Base-by-base conservation (phyloP, 306 rosid species). In the Oxytropis ochrocephala region DNA sequence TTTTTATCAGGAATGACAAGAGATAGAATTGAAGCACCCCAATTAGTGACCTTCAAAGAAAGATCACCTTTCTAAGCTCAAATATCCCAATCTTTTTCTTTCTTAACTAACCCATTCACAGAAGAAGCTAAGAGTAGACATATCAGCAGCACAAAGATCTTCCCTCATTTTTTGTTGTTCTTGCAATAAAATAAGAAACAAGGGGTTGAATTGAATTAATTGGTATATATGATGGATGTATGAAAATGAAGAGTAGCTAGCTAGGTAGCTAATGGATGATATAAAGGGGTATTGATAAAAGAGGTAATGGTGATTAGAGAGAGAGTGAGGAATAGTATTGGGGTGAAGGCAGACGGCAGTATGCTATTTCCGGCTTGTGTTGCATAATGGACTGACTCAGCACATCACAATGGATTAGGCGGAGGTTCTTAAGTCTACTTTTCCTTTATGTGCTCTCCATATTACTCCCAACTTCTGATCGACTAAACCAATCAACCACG, bases 11-110 rank as follows among this genome's bases (percentile, higher is more conserved):
- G 85, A 41, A 81, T 73, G 21, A 73, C 42, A 5, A 81, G 67
- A 29, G 85, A 81, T 36, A 81, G 0, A 55, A 81, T 67, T 39
- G 85, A 53, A 12, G 85, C 85, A 67, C 85, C 85, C 82, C 82
- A 81, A 48, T 81, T 81, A 56, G 85, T 29, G 61, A 81, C 80
- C 64, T 63, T 81, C 74, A 81, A 63, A 44, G 82, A 68, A 44
- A 81, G 11, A 11, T 73, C 62, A 21, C 82, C 82, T 63, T 81
- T 81, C 43, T 73, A 13, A 81, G 79, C 77, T 77, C 80, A 77
- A 81, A 81, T 14, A 69, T 29, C 16, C 71, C 49, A 63, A 81
- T 57, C 3, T 69, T 69, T 38, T 21, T 77, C 62, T 38, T 49
- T 33, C 16, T 68, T 55, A 30, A 19, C 17, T 41, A 21, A 67